Evolutionary conservation across 2,329 filamentous ascomycete species (phyloP), one percentile per base, ranked within the genome.

Genomic region (Trematosphaeria pertusa): DNA sequence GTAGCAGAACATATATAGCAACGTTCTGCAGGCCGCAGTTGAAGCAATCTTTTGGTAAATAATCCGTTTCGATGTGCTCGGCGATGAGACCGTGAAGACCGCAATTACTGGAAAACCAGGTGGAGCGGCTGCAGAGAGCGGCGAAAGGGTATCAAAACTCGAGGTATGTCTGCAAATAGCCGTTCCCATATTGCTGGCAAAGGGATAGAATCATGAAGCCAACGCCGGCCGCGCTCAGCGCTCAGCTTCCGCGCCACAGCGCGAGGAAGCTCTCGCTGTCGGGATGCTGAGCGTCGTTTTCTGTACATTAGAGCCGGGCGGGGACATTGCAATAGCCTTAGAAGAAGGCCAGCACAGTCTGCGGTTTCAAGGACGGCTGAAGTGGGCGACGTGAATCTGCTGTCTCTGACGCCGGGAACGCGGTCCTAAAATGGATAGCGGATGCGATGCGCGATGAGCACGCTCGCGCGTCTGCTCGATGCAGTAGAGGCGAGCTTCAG

Each of bases 381-480:
- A n/a, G n/a, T n/a, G n/a, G n/a, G n/a, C n/a, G n/a, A n/a, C n/a
- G n/a, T n/a, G n/a, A n/a, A n/a, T n/a, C n/a, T n/a, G n/a, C n/a
- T n/a, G 12, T 40, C 34, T 21, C 31, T 36, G 33, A 46, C 47
- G 47, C 37, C 32, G 47, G 47, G 47, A 41, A 42, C 22, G 22
- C 42, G 47, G 42, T 46, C 47, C 42, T 22, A 41, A 15, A 46
- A 33, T 12, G 47, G 41, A 44, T 44, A 28, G 39, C 32, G 17
- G 41, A 45, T 28, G 47, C 42, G 41, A 20, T 33, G 32, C 40
- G 8, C 21, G 31, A 21, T 7, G 22, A 7, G 46, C 36, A 19
- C 15, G 31, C 31, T 36, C 35, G 14, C 35, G 18, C 24, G 35
- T 36, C 34, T 40, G 40, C 41, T 35, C 35, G 39, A 33, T 26